Conservation (phyloP, 1,284 basidiomycete genomes). For the Naganishia albida region DNA sequence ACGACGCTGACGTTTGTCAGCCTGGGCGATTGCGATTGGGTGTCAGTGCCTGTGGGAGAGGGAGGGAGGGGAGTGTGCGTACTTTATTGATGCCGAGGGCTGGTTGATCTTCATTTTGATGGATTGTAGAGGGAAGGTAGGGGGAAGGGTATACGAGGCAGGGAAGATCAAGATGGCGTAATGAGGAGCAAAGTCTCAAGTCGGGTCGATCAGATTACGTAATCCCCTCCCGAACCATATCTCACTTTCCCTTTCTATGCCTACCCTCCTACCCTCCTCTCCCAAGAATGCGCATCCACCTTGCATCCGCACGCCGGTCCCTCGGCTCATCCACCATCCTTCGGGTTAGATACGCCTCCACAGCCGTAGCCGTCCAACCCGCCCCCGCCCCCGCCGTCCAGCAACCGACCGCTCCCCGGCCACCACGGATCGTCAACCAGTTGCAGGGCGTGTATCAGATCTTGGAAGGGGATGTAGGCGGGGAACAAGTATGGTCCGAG, state of each 20-base stretch:
- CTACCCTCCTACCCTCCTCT: neutral
- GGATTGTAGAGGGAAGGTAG: no score
- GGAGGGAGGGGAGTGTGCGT: conserved; percentile 36
- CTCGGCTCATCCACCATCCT: neutral
- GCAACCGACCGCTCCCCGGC: neutral
- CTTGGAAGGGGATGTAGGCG: conserved; percentile 45
- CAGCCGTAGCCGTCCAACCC: neutral
- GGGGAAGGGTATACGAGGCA: neutral
- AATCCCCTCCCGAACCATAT: neutral
- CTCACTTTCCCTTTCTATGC: neutral
- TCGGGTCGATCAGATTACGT: neutral
- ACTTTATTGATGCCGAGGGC: conserved; percentile 87
- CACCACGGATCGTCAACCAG: neutral
- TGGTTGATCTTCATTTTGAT: conserved; percentile 62
- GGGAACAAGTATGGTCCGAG: conserved; percentile 41
- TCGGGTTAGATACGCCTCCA: neutral
- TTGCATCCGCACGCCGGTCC: neutral
- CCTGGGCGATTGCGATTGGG: conserved; percentile 54
- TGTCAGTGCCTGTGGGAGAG: conserved; percentile 3
- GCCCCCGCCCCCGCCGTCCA: neutral
- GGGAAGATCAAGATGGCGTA: neutral
- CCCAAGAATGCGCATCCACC: neutral
- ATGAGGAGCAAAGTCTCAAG: neutral
- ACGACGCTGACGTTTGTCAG: conserved; percentile 96
- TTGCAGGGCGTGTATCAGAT: conserved; percentile 34